Base-by-base conservation (phyloP, 2,329 filamentous ascomycete species). In the Alternaria panax region DNA sequence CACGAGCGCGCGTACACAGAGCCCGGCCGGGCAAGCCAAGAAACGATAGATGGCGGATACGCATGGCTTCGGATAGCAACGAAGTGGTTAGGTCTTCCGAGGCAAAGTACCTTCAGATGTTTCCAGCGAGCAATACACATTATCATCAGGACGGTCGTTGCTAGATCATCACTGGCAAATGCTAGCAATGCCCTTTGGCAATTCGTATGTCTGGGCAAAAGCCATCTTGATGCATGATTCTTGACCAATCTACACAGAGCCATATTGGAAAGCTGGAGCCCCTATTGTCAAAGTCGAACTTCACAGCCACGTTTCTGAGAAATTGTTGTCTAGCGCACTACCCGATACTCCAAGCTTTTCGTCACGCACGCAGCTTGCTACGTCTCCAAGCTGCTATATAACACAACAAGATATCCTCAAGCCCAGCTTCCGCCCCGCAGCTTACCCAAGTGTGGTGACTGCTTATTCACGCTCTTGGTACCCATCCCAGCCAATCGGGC, bases 21-120 rank as follows among this genome's bases (percentile, higher is more conserved):
- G 73, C 51, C 69, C 74, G n/a, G 73, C 69, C n/a, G 66, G 65
- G 28, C 68, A 68, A 50, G 60, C 59, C 22, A 71, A 70, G 61
- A 70, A 64, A 59, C 62, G 67, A 47, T 71, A 55, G 30, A 43
- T 42, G n/a, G 20, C 20, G n/a, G n/a, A 24, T 22, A 45, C 24
- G 32, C 34, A 32, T 43, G 32, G 48, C 32, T 52, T 43, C 30
- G 6, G 25, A 12, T 25, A 22, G 30, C 25, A 53, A 41, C 30
- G 16, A 46, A 30, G 20, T 32, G 40, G 40, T 57, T 25, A 20
- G 12, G 7, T 25, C 16, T 11, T 22, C 12, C 9, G 41, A 40
- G 30, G 20, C 20, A 54, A n/a, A 14, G 32, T 28, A 32, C 28
- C 5, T 22, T 30, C 43, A 16, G 9, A 38, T 38, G 41, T 43